phyloP scores from a whole-genome alignment of 805 yeast genomes.

The Vanderwaltozyma verrucispora region DNA sequence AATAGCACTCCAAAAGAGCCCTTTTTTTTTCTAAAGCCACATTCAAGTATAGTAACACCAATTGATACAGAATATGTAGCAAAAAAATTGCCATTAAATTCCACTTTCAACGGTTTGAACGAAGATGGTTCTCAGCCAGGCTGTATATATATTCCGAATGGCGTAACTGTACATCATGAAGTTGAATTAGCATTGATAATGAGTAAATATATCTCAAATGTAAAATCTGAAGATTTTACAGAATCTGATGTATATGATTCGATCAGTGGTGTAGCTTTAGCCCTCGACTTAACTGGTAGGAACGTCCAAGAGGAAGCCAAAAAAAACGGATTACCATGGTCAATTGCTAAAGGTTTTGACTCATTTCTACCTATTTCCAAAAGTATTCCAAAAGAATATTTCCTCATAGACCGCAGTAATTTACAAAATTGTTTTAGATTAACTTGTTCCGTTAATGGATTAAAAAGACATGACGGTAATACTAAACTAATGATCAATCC shows the following conservation, averaged over 20 bases:
- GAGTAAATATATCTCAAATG: slow-evolving; percentile 51
- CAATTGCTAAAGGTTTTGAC: slow-evolving; percentile 93
- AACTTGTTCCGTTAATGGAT: slow-evolving; percentile 50
- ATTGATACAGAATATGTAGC: slow-evolving; percentile 17
- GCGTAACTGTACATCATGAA: slow-evolving; percentile 80
- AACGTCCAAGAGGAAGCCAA: slow-evolving; percentile 94
- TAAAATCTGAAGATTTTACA: slow-evolving; percentile 45
- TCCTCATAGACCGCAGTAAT: slow-evolving; percentile 46
- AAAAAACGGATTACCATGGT: slow-evolving; percentile 91
- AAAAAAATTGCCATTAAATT: slow-evolving; percentile 6
- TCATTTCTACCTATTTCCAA: slow-evolving; percentile 85
- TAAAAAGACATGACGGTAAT: slow-evolving; percentile 57
- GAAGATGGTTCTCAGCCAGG: slow-evolving; percentile 39
- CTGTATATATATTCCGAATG: slow-evolving; percentile 74
- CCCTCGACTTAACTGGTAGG: slow-evolving; percentile 91
- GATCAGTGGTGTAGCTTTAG: slow-evolving; percentile 79
- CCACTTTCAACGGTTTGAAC: slow-evolving; percentile 17
- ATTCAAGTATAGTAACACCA: slow-evolving; percentile 61
- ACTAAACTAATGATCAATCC: slow-evolving; percentile 83
- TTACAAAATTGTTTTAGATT: slow-evolving; percentile 32
- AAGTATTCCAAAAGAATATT: slow-evolving; percentile 52
- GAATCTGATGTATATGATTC: slow-evolving; percentile 62
- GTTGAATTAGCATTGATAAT: slow-evolving; percentile 80
- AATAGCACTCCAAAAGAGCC: slow-evolving; percentile 78
- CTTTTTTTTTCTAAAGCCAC: slow-evolving; percentile 86